Evolutionary conservation across 1,284 basidiomycete species (phyloP).

Genomic region (Boletus semigastroideus): DNA sequence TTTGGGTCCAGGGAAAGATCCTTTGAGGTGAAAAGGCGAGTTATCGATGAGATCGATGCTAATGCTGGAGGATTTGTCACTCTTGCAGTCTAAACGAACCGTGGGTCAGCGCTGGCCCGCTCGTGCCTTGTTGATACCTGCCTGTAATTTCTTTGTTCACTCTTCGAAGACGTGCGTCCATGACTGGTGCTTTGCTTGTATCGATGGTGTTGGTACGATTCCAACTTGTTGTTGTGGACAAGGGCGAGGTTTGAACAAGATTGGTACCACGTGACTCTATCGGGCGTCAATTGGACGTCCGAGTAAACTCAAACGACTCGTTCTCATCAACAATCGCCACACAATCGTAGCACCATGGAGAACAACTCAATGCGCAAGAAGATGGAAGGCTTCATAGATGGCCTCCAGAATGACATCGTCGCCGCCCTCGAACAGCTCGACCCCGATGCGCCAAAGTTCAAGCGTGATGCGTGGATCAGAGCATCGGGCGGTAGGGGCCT

Average conservation of each 20-base stretch:
- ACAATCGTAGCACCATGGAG: conserved; percentile 11
- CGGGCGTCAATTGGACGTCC: neutral
- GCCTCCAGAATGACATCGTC: conserved; percentile 85
- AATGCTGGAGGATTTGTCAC: conserved; percentile 86
- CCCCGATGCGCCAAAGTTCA: conserved; percentile 68
- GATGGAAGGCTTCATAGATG: conserved; percentile 78
- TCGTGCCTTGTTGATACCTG: conserved; percentile 35
- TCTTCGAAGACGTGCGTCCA: conserved; percentile 86
- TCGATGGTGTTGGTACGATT: neutral
- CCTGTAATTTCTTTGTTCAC: conserved; percentile 93
- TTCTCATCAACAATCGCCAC: neutral
- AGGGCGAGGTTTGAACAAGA: conserved; percentile 4
- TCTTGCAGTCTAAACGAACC: conserved; percentile 76
- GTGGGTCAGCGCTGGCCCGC: conserved; percentile 1
- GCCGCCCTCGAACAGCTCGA: conserved; percentile 79
- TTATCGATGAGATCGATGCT: conserved; percentile 84
- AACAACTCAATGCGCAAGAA: conserved; percentile 66
- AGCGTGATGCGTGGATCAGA: conserved; percentile 86
- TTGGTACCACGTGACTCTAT: conserved; percentile 29
- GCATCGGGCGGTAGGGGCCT: conserved; percentile 83
- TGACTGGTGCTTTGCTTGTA: conserved; percentile 29
- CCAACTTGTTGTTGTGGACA: neutral
- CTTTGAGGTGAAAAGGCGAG: conserved; percentile 85
- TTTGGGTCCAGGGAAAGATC: conserved; percentile 89
- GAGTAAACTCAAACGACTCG: neutral